Base-by-base conservation (phyloP, 208 protist species). In the Wallacemonas sp. region DNA sequence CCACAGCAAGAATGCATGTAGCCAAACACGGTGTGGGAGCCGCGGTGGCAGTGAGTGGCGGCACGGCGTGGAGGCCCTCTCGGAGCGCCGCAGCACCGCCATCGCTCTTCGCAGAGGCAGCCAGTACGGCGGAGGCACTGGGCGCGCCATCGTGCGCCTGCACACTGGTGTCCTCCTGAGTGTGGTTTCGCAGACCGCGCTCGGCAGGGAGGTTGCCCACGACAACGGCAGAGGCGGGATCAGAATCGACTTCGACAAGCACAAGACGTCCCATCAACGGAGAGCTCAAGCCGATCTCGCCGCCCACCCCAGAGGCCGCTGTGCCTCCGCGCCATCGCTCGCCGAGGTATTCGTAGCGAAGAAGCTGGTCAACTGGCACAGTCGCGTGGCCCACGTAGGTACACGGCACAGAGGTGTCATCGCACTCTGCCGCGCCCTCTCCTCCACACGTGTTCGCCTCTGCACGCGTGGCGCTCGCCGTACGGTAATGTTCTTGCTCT, bases 1-100 rank as follows among this genome's bases (percentile, higher is more conserved):
- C 83, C 19, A 89, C 83, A 14, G 72, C 83, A 11, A 77, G 71
- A 63, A 89, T 86, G 67, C 69, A 12, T 68, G 68, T 17, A 61
- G 64, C 3, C 47, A 66, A 30, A 53, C 53, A 22, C 30, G 71
- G 53, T 58, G 68, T 68, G 36, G 60, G 42, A 5, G 42, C 42
- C 42, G 42, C 11, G 60, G 63, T 26, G 33, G 22, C 46, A 26
- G 26, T 8, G 33, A 26, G 24, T 5, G n/a, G 3, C 46, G 9
- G 47, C 27, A 27, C 47, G 26, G 5, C n/a, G 47, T 33, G n/a
- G 36, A 6, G 6, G 36, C 36, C 14, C 36, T n/a, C n/a, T n/a
- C n/a, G n/a, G n/a, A 33, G 24, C 27, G 51, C 41, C 51, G 51
- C 17, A 11, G 51, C 15, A 19, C 9, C 31, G 6, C 51, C 5